Evolutionary conservation across 139 green algal species (phyloP).

Genomic region (Monoraphidium neglectum): DNA sequence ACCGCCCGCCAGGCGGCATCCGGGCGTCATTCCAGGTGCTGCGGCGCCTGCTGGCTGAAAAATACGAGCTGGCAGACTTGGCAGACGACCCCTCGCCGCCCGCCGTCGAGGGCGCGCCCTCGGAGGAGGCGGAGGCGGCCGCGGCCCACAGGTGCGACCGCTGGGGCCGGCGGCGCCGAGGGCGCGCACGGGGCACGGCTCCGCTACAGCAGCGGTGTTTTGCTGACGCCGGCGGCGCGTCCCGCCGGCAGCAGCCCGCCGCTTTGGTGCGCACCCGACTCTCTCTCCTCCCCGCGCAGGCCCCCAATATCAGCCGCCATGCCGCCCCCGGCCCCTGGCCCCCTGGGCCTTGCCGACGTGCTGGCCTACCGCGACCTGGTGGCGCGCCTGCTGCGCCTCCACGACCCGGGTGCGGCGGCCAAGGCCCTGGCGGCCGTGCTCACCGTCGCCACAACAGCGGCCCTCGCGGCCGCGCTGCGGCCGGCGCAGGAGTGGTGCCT

Average conservation of each 20-base stretch:
- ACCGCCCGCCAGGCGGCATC: too few species aligned
- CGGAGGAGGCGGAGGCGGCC: too few species aligned
- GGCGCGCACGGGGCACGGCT: not conserved
- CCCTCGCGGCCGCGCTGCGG: not conserved
- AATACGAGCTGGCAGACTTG: too few species aligned
- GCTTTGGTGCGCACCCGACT: not conserved
- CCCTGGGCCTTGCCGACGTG: slow-evolving; percentile 20
- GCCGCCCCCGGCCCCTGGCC: too few species aligned
- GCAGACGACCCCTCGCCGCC: slow-evolving; percentile 12
- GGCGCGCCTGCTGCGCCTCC: slow-evolving; percentile 2
- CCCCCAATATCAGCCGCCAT: too few species aligned
- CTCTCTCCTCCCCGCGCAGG: too few species aligned
- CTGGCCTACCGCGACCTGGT: slow-evolving; percentile 27
- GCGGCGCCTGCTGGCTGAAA: too few species aligned
- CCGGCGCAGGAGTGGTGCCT: not conserved
- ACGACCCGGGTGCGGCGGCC: slow-evolving; percentile 4
- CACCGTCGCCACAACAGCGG: not conserved
- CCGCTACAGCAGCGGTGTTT: too few species aligned
- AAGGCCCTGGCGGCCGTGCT: slow-evolving; percentile 23
- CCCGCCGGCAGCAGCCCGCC: not conserved
- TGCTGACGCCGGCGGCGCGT: too few species aligned
- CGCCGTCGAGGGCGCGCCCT: too few species aligned
- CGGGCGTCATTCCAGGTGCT: too few species aligned
- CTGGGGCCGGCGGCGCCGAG: not conserved
- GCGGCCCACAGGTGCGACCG: not conserved